Conservation (phyloP, 2,329 filamentous ascomycete species). For the Penicillium freii region DNA sequence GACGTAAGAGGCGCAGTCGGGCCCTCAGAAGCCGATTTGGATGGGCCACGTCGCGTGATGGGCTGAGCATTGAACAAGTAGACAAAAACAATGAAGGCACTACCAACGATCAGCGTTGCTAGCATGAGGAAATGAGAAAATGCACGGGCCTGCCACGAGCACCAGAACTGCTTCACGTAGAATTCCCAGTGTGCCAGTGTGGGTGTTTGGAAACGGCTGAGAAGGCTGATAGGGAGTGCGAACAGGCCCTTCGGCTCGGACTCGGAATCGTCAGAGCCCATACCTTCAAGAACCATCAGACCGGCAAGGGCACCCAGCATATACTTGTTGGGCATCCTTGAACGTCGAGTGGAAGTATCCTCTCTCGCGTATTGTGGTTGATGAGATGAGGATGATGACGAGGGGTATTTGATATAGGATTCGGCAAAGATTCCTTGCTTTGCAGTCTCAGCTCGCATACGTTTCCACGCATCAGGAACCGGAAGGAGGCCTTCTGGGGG, state of each 20-base stretch:
- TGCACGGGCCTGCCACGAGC: constrained; percentile 40
- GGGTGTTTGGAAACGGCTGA: constrained; percentile 42
- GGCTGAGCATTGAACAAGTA: constrained; percentile 58
- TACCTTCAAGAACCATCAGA: constrained; percentile 84
- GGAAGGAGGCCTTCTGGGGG: constrained; percentile 46
- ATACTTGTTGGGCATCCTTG: constrained; percentile 65
- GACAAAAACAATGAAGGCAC: constrained; percentile 58
- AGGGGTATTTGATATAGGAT: constrained; percentile 36
- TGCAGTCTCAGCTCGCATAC: constrained; percentile 39
- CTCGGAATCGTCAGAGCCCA: constrained; percentile 66
- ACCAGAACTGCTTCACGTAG: constrained; percentile 30
- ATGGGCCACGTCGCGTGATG: constrained; percentile 51
- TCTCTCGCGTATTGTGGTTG: constrained; percentile 35
- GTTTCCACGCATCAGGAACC: constrained; percentile 45
- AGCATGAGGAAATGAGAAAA: constrained; percentile 50
- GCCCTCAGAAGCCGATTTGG: constrained; percentile 30
- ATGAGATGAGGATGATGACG: constrained; percentile 22
- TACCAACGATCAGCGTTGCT: constrained; percentile 51
- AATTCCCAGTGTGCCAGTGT: constrained; percentile 26
- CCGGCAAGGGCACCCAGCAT: constrained; percentile 92
- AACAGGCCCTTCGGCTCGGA: constrained; percentile 65
- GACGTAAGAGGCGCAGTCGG: constrained; percentile 62
- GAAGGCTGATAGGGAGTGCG: constrained; percentile 60
- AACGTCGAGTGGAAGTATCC: constrained; percentile 46
- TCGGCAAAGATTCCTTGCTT: constrained; percentile 39